Conservation (phyloP, 148 eudicot genomes). For the Chenopodium formosanum region DNA sequence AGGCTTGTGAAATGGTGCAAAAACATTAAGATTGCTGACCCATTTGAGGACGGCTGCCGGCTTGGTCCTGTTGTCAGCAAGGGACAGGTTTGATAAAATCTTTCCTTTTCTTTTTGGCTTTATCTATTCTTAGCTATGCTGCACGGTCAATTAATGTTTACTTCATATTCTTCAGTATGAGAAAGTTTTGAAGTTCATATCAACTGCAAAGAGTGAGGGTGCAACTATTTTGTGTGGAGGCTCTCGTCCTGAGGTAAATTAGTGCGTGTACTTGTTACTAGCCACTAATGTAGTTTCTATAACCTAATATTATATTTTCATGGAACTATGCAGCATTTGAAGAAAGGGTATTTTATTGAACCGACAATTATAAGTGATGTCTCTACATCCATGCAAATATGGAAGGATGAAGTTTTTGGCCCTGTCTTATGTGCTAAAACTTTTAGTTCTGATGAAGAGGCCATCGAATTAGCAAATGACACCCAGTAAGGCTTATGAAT, state of each 20-base stretch:
- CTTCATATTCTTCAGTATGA: constrained; percentile 59
- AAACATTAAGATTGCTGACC: constrained; percentile 89
- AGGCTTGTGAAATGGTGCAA: constrained; percentile 83
- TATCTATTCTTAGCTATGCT: not conserved
- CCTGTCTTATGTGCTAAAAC: constrained; percentile 96
- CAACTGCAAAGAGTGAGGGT: constrained; percentile 91
- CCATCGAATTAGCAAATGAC: constrained; percentile 93
- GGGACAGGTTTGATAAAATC: constrained; percentile 62
- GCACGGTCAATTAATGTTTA: constrained; percentile 12
- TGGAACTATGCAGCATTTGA: constrained; percentile 56
- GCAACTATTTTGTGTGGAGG: constrained; percentile 91
- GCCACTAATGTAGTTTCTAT: constrained; percentile 3
- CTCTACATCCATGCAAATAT: constrained; percentile 92
- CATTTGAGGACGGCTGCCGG: constrained; percentile 93
- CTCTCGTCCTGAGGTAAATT: constrained; percentile 74
- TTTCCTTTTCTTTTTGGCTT: constrained; percentile 9
- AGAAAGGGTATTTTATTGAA: constrained; percentile 71
- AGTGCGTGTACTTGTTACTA: not conserved
- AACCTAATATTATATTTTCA: not conserved
- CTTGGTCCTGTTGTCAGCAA: constrained; percentile 92
- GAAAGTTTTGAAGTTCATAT: constrained; percentile 68
- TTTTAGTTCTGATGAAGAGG: constrained; percentile 88
- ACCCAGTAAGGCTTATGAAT: constrained; percentile 51
- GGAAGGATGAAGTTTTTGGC: constrained; percentile 99
- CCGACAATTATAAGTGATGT: constrained; percentile 81